Evolutionary conservation across 1,284 basidiomycete species (phyloP), one percentile per base, ranked within the genome.

Genomic region (Trichosporon coremiiforme): DNA sequence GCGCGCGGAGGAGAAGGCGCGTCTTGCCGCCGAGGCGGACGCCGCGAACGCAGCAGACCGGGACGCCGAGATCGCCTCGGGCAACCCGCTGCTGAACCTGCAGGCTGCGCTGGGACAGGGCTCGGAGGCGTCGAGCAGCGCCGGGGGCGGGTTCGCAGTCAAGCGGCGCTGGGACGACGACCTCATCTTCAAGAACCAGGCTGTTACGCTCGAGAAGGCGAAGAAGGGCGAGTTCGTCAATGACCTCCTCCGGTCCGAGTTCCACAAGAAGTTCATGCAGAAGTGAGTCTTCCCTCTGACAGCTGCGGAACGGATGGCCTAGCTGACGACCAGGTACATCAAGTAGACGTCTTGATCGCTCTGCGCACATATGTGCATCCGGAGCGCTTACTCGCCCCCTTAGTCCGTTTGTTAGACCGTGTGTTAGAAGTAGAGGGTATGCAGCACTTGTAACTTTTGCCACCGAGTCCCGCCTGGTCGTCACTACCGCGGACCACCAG

Each of bases 131-230:
- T 88, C 76, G 0, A 72, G 76, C 0, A 62, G 73, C 75, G 6
- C 50, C 15, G 29, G 31, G 2, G 57, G 57, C 57, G 57, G 76
- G 6, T 97, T 98, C 78, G 88, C 92, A 13, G 94, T 98, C 72
- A 96, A 96, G 85, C 87, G 90, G 76, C 87, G 95, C 67, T 98
- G 95, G 95, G 95, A 98, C 80, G 94, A 97, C 79, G 93, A 98
- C 83, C 85, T 96, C 69, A 95, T 98, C 78, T 98, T 98, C 88
- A 97, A 97, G 85, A 97, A 97, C 81, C 95, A 98, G 83, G 92
- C 95, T 0, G 89, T 90, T 82, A 88, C 87, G 64, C 41, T 78
- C 47, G 86, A 86, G 73, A 92, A 90, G 80, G 85, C 87, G 4
- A 86, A 87, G 71, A 90, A 87, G 75, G 90, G 90, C 12, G 90